These are phyloP conservation scores for Solanum hybrid DNA, from an alignment of 305 asterid genomes.

Conservation along the genomic window DNA sequence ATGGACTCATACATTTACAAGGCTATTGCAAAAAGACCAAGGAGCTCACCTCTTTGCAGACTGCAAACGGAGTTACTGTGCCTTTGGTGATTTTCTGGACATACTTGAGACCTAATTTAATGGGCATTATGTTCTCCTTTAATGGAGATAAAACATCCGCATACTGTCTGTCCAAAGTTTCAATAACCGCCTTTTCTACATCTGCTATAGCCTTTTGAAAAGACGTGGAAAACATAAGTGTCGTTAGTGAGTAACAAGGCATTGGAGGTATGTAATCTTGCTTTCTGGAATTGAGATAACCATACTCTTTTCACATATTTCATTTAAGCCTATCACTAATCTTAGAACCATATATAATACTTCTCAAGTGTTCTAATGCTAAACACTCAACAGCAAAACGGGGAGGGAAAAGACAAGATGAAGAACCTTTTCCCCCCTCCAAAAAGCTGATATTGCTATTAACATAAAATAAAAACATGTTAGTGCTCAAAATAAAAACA, in stretches of 20 bases:
- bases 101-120: slow-evolving; percentile 78
- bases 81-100: slow-evolving; percentile 81
- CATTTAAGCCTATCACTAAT: not conserved
- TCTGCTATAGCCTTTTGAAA: slow-evolving; percentile 67
- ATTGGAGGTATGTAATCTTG: not conserved
- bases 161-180: slow-evolving; percentile 74
- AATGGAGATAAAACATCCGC: slow-evolving; percentile 72
- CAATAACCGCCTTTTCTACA: slow-evolving; percentile 78
- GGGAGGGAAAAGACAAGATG: not conserved
- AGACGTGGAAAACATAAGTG: not conserved
- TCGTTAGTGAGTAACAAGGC: not conserved
- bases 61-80: slow-evolving; percentile 33
- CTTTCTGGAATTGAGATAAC: not conserved
- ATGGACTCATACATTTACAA: not conserved
- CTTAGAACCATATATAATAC: not conserved
- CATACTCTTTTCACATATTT: not conserved
- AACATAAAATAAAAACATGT: not conserved
- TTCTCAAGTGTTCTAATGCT: not conserved
- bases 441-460: not conserved
- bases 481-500: not conserved
- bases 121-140: slow-evolving; percentile 69
- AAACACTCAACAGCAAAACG: not conserved
- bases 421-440: not conserved
- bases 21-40: not conserved
- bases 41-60: slow-evolving; percentile 56